These are phyloP conservation scores for Trametes cinnabarina DNA, from an alignment of 768 basidiomycete genomes.

Conservation along the genomic window DNA sequence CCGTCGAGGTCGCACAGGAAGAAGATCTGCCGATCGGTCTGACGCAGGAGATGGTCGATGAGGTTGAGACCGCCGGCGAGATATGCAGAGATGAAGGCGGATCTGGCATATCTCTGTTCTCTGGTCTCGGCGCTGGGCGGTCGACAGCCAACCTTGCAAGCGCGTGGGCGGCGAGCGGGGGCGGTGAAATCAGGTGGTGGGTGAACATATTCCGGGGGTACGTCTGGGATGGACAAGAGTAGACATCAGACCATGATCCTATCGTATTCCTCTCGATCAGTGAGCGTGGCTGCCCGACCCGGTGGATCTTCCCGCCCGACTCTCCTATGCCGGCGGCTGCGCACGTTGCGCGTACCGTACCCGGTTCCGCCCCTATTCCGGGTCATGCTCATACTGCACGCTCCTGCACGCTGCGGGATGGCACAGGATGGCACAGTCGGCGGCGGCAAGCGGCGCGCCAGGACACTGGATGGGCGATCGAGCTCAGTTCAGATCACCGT, in stretches of 20 bases:
- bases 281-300: neutral
- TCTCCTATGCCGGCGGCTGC: neutral
- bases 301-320: neutral
- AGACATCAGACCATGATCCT: neutral
- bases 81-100: slow-evolving; percentile 75
- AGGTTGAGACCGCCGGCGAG: slow-evolving; percentile 66
- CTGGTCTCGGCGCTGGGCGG: neutral
- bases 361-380: neutral
- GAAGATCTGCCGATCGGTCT: slow-evolving; percentile 75
- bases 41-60: slow-evolving; percentile 72
- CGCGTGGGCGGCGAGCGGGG: slow-evolving; percentile 11
- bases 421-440: no score
- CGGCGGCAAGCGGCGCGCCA: neutral
- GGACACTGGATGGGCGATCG: neutral
- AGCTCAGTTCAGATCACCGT: neutral
- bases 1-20: slow-evolving; percentile 65
- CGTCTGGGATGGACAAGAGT: slow-evolving; percentile 67
- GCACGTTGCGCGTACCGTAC: neutral
- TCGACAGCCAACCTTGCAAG: neutral
- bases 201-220: slow-evolving; percentile 64
- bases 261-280: neutral
- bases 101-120: slow-evolving; percentile 25
- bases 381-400: neutral
- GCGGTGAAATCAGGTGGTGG: slow-evolving; percentile 74
- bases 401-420: neutral